A percentile compares a stretch with the other conserved stretches of the same genome.
Conservation (phyloP, 2,329 filamentous ascomycete species). For the Cladosporium austrohemisphaericum region DNA sequence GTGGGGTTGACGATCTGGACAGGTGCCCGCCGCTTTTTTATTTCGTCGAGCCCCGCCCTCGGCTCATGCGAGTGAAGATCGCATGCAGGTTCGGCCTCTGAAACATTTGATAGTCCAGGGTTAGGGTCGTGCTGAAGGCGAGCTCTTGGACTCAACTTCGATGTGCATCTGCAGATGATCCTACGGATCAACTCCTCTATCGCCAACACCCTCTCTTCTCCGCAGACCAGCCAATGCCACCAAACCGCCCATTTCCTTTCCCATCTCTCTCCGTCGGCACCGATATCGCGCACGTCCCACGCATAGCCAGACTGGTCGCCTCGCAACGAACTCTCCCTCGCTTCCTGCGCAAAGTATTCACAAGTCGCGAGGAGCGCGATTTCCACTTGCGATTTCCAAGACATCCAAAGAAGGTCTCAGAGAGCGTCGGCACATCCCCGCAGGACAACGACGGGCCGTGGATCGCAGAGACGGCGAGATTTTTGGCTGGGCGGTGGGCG, state of each 20-base stretch:
- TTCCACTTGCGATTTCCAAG: conserved; percentile 18
- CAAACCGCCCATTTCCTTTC: conserved; percentile 56
- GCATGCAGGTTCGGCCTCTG: no score
- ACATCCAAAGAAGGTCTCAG: not conserved
- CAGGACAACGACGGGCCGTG: no score
- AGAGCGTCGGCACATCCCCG: not conserved
- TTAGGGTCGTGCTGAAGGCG: not conserved
- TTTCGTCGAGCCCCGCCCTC: not conserved
- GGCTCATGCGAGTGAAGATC: no score
- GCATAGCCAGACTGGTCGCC: conserved; percentile 58
- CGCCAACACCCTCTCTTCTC: conserved; percentile 26
- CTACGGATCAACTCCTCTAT: not conserved
- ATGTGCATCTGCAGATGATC: not conserved
- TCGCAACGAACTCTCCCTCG: not conserved
- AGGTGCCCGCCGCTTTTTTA: not conserved
- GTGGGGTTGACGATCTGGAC: not conserved
- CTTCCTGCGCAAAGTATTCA: conserved; percentile 28
- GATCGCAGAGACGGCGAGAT: conserved; percentile 5
- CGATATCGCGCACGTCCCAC: conserved; percentile 69
- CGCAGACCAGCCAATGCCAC: no score
- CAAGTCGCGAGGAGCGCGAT: conserved; percentile 22
- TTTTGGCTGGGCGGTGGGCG: conserved; percentile 34
- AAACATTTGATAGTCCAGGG: no score
- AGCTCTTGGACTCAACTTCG: not conserved
- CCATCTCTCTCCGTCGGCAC: conserved; percentile 64